Conservation (phyloP, 805 yeast species). For the Metschnikowia dekortorum region DNA sequence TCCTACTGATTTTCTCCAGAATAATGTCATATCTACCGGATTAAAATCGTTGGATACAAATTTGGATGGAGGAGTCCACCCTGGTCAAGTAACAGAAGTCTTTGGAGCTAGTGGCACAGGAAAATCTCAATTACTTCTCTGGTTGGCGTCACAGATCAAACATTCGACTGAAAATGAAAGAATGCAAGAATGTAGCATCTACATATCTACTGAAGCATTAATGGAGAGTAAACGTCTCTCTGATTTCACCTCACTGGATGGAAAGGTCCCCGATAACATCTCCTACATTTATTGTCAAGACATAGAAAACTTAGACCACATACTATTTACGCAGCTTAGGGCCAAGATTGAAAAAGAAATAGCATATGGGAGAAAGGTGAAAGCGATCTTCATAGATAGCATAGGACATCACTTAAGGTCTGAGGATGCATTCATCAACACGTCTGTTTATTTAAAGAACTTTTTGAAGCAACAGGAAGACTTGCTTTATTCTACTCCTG, state of each 20-base stretch:
- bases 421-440: constrained; percentile 35
- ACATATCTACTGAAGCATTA: constrained; percentile 73
- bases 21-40: constrained; percentile 7
- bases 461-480: constrained; percentile 13
- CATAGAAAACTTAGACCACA: constrained; percentile 70
- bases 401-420: constrained; percentile 77
- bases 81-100: constrained; percentile 51
- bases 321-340: constrained; percentile 67
- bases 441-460: constrained; percentile 9
- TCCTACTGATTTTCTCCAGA: not conserved
- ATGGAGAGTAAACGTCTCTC: constrained; percentile 60
- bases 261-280: constrained; percentile 32
- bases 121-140: constrained; percentile 75
- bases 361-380: constrained; percentile 33
- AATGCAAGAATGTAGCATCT: constrained; percentile 36
- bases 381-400: constrained; percentile 70
- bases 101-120: constrained; percentile 86
- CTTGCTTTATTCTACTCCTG: constrained; percentile 5
- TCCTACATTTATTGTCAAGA: constrained; percentile 59
- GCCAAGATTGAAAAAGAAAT: constrained; percentile 26
- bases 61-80: constrained; percentile 13
- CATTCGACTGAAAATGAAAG: not conserved
- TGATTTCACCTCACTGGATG: constrained; percentile 6
- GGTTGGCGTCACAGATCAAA: constrained; percentile 38
- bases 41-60: constrained; percentile 6